Conservation (phyloP, 352 stramenopile species). For the Globisporangium heterothallicum region DNA sequence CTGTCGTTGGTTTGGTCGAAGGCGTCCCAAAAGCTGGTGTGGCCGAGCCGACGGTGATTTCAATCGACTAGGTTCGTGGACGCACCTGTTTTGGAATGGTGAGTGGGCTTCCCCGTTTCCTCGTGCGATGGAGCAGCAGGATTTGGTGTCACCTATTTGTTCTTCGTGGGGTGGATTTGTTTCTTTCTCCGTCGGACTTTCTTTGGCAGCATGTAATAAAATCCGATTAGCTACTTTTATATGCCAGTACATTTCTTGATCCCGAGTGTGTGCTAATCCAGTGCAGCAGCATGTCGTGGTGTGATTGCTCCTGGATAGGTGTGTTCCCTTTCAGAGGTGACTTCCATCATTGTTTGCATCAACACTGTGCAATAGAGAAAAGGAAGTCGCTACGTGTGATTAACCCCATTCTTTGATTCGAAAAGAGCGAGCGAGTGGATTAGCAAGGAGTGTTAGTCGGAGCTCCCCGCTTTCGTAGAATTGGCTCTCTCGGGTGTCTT, state of each 20-base stretch:
- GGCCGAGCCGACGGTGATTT: constrained; percentile 55
- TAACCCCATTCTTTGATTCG: no score
- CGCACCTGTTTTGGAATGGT: not conserved
- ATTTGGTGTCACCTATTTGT: not conserved
- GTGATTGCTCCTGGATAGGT: no score
- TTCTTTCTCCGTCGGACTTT: not conserved
- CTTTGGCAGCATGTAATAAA: not conserved
- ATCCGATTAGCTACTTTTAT: not conserved
- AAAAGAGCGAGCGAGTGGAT: no score
- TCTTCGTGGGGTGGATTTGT: not conserved
- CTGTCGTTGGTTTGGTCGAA: constrained; percentile 46
- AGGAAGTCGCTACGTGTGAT: no score
- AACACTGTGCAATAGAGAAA: no score
- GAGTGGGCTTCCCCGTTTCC: not conserved
- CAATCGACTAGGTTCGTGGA: constrained; percentile 43
- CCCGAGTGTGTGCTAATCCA: not conserved
- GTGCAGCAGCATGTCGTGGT: no score
- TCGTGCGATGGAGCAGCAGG: not conserved
- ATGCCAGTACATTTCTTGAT: not conserved
- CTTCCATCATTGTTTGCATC: no score
- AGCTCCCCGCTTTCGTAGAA: not conserved
- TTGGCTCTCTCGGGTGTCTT: constrained; percentile 11
- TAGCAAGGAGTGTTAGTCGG: not conserved
- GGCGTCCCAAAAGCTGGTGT: not conserved
- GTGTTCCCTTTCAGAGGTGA: no score